Evolutionary conservation across 2,329 filamentous ascomycete genomes (phyloP).

Genomic region (Plectosphaerella plurivora): DNA sequence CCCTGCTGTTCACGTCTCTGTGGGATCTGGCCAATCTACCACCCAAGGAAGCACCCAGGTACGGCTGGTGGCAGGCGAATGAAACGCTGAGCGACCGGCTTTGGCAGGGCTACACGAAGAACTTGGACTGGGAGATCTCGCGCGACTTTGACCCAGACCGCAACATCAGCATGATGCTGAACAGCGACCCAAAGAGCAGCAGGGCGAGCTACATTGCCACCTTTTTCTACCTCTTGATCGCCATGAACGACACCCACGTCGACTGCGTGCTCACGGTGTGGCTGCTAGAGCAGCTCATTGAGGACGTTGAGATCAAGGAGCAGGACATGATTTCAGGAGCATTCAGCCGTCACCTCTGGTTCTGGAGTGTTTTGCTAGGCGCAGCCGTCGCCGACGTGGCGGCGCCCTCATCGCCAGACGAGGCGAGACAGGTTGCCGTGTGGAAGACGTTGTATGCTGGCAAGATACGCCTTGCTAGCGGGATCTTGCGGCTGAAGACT

Average conservation of each 20-base stretch:
- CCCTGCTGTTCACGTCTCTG: slow-evolving; percentile 37
- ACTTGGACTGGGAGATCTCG: slow-evolving; percentile 31
- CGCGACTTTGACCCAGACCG: slow-evolving; percentile 24
- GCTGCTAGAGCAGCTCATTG: slow-evolving; percentile 40
- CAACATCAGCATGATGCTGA: slow-evolving; percentile 27
- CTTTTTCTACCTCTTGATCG: slow-evolving; percentile 42
- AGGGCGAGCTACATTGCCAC: slow-evolving; percentile 40
- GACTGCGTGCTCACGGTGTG: slow-evolving; percentile 39
- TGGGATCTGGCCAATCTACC: slow-evolving; percentile 31
- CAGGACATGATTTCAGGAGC: slow-evolving; percentile 31
- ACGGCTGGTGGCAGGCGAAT: slow-evolving; percentile 30
- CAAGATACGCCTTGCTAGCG: slow-evolving; percentile 35
- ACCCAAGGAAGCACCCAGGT: slow-evolving; percentile 26
- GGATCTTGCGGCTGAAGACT: slow-evolving; percentile 27
- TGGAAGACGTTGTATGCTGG: slow-evolving; percentile 32
- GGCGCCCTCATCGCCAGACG: slow-evolving; percentile 25
- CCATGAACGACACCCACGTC: slow-evolving; percentile 34
- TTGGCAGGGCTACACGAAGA: slow-evolving; percentile 30
- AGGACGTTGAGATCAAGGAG: slow-evolving; percentile 36
- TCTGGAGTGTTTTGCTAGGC: slow-evolving; percentile 41
- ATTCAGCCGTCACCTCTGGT: slow-evolving; percentile 38
- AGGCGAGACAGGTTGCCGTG: slow-evolving; percentile 30
- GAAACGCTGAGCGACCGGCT: slow-evolving; percentile 28
- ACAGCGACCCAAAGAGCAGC: slow-evolving; percentile 30
- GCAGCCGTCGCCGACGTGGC: slow-evolving; percentile 35